phyloP scores from a whole-genome alignment of 2,329 filamentous ascomycete genomes.

The Orbilia brochopaga region DNA sequence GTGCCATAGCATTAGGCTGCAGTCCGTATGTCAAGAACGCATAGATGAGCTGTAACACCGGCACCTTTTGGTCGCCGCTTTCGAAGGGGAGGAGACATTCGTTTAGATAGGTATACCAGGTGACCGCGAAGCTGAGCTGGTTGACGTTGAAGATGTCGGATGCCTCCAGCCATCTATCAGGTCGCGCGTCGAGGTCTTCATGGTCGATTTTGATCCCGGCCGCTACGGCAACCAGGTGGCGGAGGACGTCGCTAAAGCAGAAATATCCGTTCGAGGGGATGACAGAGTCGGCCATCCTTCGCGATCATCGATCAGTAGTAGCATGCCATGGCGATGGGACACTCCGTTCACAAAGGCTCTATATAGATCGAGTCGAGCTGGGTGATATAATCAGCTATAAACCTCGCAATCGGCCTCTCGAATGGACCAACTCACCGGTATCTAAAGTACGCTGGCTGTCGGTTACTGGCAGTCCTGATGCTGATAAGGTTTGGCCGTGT shows the following conservation, averaged over 20 bases:
- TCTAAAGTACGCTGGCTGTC: too few species aligned
- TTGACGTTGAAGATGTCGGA: slow-evolving; percentile 20
- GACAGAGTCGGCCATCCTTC: neutral
- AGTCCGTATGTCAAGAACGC: slow-evolving; percentile 34
- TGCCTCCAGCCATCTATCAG: slow-evolving; percentile 28
- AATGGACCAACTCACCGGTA: too few species aligned
- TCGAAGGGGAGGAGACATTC: too few species aligned
- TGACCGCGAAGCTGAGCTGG: neutral
- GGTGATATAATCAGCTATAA: too few species aligned
- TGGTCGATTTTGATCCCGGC: slow-evolving; percentile 35
- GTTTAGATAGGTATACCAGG: slow-evolving; percentile 3
- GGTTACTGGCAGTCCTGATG: too few species aligned
- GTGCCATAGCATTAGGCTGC: slow-evolving; percentile 32
- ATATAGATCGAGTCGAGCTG: too few species aligned
- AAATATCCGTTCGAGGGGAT: too few species aligned
- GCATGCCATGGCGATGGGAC: too few species aligned
- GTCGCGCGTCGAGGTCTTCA: slow-evolving; percentile 14
- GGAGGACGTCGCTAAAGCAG: slow-evolving; percentile 15
- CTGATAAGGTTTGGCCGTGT: too few species aligned
- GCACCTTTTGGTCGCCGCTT: slow-evolving; percentile 26
- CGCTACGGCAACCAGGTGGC: slow-evolving; percentile 25
- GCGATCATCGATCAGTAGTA: too few species aligned
- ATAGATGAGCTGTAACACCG: slow-evolving; percentile 32
- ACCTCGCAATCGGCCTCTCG: too few species aligned
- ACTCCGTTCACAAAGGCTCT: too few species aligned